Conservation (phyloP, 371 early-diverging fungal species). For the Parasitella parasitica region DNA sequence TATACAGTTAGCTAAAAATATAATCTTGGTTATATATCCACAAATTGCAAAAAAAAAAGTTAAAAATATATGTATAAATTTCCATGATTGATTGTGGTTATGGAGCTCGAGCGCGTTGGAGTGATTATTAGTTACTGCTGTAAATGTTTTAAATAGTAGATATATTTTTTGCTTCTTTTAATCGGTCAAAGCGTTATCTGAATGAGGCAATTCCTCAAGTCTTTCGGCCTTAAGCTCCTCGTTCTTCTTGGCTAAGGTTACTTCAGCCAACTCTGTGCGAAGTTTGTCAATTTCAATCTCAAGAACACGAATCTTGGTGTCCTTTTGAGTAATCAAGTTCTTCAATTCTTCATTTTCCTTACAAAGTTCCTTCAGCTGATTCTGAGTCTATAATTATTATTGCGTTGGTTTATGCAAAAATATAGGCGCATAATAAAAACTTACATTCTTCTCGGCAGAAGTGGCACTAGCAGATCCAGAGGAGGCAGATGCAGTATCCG, state of each 20-base stretch:
- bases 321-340: constrained; percentile 69
- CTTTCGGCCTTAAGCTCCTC: constrained; percentile 12
- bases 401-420: too few species aligned
- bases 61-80: too few species aligned
- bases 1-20: too few species aligned
- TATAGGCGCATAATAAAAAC: constrained; percentile 6
- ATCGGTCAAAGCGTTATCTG: constrained; percentile 17
- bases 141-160: not conserved
- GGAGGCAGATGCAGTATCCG: constrained; percentile 5
- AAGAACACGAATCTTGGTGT: constrained; percentile 80
- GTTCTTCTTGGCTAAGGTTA: constrained; percentile 25
- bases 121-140: too few species aligned
- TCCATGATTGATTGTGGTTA: too few species aligned
- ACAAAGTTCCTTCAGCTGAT: constrained; percentile 69
- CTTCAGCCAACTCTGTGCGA: constrained; percentile 37
- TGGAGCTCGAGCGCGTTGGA: too few species aligned
- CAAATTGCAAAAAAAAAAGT: too few species aligned
- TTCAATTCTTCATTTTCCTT: constrained; percentile 88
- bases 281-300: constrained; percentile 70
- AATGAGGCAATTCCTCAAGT: constrained; percentile 17
- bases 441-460: constrained; percentile 66
- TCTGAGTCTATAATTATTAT: constrained; percentile 70
- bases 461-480: constrained; percentile 4
- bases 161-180: not conserved
- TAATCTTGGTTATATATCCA: too few species aligned